phyloP scores from a whole-genome alignment of 192 early-diverging fungal species.

The Backusella westeae region DNA sequence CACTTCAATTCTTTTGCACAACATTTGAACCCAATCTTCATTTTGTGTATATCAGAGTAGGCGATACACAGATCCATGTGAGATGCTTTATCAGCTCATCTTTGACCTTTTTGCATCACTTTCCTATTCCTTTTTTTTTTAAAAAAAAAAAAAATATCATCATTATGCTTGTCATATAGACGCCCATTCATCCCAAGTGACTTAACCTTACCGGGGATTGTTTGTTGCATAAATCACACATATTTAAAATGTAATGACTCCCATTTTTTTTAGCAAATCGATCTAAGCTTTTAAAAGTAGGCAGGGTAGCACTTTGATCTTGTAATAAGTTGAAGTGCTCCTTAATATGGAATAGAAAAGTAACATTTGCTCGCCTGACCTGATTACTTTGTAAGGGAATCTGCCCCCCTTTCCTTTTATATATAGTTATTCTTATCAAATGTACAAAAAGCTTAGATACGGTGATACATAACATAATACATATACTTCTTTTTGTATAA shows the following conservation, averaged over 20 bases:
- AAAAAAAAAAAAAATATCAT: too few relatives aligned
- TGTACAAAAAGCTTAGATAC: not conserved
- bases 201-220: not conserved
- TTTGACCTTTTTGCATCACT: not conserved
- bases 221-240: not conserved
- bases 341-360: not conserved
- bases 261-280: not conserved
- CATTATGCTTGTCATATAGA: too few relatives aligned
- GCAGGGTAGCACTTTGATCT: slow-evolving; percentile 1
- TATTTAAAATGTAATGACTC: slow-evolving; percentile 1
- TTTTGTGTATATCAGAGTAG: not conserved
- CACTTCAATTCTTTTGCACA: not conserved
- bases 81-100: slow-evolving; percentile 1
- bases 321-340: not conserved
- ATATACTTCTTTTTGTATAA: not conserved
- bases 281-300: not conserved
- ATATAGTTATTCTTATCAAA: not conserved
- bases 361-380: not conserved
- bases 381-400: slow-evolving; percentile 2
- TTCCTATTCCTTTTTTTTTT: not conserved
- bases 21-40: slow-evolving; percentile 9
- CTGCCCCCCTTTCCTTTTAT: not conserved
- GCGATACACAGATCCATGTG: slow-evolving; percentile 5
- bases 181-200: too few relatives aligned
- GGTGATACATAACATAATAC: slow-evolving; percentile 1